Evolutionary conservation across 176 grass and related monocot genomes (phyloP), one percentile per base, ranked within the genome.

Genomic region (Carex pumila): DNA sequence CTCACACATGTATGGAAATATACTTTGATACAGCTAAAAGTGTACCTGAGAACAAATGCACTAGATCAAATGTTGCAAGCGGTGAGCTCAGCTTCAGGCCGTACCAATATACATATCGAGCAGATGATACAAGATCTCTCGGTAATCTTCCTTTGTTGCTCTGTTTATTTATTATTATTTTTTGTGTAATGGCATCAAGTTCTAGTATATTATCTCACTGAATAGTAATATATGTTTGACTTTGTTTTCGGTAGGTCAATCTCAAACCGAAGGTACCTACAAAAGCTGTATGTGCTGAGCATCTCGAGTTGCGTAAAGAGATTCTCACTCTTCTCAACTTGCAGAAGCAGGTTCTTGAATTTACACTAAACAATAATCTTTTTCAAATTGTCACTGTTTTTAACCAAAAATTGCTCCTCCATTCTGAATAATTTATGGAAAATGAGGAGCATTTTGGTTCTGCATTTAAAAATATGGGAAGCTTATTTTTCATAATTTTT

Each of bases 31-130:
- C 92, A 98, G 96, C 86, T 92, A 76, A 90, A 90, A 73, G 96
- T 98, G 41, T 98, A 93, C 75, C 88, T 98, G 88, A 94, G 96
- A 90, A 92, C 88, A 64, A 85, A 98, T 85, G 96, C 91, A 15
- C 88, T 98, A 79, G 96, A 98, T 41, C 96, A 95, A 90, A 98
- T 98, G 96, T 88, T 93, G 54, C 96, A 98, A 93, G 92, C 89
- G 25, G 89, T 85, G 85, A 95, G 89, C 86, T 89, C 89, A 70
- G 84, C 93, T 82, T 93, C 96, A 85, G 96, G 96, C 43, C 85
- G 94, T 85, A 90, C 92, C 50, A 87, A 92, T 90, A 63, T 89
- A 92, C 85, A 97, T 91, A 90, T 97, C 80, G 94, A 97, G 62
- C 92, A 97, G 50, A 94, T 91, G 88, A 79, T 98, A 70, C 89